Conservation (phyloP, 805 yeast species). For the Komagataella pseudopastoris region DNA sequence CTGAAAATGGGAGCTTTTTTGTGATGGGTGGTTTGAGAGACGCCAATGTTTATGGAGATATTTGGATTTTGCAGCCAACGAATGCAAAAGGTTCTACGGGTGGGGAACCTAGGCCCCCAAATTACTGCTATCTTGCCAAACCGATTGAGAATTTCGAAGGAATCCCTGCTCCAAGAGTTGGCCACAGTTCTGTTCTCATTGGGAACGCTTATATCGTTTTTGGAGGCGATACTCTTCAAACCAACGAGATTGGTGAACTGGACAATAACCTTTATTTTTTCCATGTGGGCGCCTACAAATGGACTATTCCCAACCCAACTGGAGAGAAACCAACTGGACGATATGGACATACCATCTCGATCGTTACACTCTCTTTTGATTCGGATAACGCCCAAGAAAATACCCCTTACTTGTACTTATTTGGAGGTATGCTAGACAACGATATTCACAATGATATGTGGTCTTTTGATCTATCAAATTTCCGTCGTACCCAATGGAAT, state of each 20-base stretch:
- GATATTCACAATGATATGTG: conserved; percentile 72
- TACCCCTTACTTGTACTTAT: conserved; percentile 51
- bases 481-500: conserved; percentile 82
- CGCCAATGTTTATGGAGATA: conserved; percentile 85
- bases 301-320: conserved; percentile 66
- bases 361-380: conserved; percentile 38
- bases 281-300: conserved; percentile 61
- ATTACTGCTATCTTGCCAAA: conserved; percentile 24
- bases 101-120: not conserved
- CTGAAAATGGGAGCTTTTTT: conserved; percentile 70
- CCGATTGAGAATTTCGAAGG: conserved; percentile 62
- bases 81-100: conserved; percentile 21
- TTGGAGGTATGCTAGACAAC: conserved; percentile 92
- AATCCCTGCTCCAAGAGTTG: conserved; percentile 91
- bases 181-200: conserved; percentile 82
- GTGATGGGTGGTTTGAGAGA: conserved; percentile 94
- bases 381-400: conserved; percentile 17
- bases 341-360: conserved; percentile 85
- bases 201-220: conserved; percentile 92
- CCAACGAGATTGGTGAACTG: conserved; percentile 60
- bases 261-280: conserved; percentile 87
- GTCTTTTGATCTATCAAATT: conserved; percentile 75
- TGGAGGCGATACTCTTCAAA: conserved; percentile 89
- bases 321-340: conserved; percentile 82
- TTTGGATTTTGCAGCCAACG: conserved; percentile 71